A percentile compares a stretch with the other conserved stretches of the same genome.
Evolutionary conservation across 305 asterid species (phyloP).

Genomic region (Fraxinus platypoda): DNA sequence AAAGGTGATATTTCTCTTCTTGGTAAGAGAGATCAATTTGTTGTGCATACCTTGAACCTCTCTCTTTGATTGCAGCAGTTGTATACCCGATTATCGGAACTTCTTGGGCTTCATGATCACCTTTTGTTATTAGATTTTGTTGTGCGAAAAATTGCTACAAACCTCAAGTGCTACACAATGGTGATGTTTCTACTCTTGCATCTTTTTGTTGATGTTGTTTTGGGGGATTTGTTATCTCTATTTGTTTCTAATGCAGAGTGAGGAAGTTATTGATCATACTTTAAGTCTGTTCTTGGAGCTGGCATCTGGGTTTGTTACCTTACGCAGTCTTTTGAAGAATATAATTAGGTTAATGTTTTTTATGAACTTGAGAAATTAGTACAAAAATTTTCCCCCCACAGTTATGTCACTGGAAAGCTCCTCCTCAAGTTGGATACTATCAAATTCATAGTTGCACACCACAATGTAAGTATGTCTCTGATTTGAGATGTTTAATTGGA

Average conservation of each 20-base stretch:
- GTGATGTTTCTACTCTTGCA: conserved; percentile 36
- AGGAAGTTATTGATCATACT: conserved; percentile 91
- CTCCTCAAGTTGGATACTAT: conserved; percentile 92
- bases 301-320: conserved; percentile 83
- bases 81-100: conserved; percentile 85
- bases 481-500: conserved; percentile 13
- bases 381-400: conserved; percentile 32
- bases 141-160: conserved; percentile 82
- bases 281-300: conserved; percentile 89
- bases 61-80: conserved; percentile 79
- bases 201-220: conserved; percentile 19
- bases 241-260: conserved; percentile 55
- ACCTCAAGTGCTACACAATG: conserved; percentile 89
- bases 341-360: conserved; percentile 8
- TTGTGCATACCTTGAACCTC: conserved; percentile 27
- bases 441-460: conserved; percentile 82
- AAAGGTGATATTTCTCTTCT: conserved; percentile 55
- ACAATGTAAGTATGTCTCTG: conserved; percentile 55
- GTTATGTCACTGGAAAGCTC: conserved; percentile 94
- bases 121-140: conserved; percentile 75
- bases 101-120: conserved; percentile 97
- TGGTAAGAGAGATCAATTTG: conserved; percentile 16
- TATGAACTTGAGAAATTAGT: not conserved
- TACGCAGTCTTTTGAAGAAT: conserved; percentile 5
- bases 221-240: conserved; percentile 23